Evolutionary conservation across 805 yeast species (phyloP), one percentile per base, ranked within the genome.

Genomic region (Kluyveromyces wickerhamii): DNA sequence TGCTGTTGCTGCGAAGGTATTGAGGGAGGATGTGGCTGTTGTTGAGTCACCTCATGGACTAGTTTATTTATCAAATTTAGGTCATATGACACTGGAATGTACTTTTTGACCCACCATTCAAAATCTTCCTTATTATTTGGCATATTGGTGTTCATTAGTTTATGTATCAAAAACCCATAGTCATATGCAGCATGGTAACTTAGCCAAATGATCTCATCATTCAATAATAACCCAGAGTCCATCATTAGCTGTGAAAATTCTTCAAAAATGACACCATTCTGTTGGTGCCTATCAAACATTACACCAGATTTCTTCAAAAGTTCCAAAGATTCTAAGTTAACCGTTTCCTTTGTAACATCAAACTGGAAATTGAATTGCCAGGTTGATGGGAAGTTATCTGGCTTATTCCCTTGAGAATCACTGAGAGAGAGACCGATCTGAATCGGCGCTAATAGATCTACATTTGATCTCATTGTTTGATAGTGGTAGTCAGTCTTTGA

Each of bases 281-380:
- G 67, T 58, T 74, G 75, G 54, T 86, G 88, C 49, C 75, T 69
- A 36, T 70, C 75, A 51, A 89, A 81, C 52, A 87, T 87, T 30
- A 87, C 70, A 2, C 96, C 95, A 2, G 92, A 75, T 48, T 82
- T 87, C 14, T 78, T 66, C 42, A 89, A 65, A 51, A 85, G 71
- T 35, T 86, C 85, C 36, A 87, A 67, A 13, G 89, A 84, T 48
- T 88, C 97, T 36, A 76, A 76, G 15, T 89, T 80, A 45, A 77
- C 84, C 96, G 92, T 89, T 52, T 86, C 92, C 21, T 67, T 64
- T 24, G 71, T 66, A 23, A 83, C 62, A 57, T 83, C 88, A 59
- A 87, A 92, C 45, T 71, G 67, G 64, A 92, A 87, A 59, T 92
- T 92, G 64, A 92, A 88, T 57, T 89, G 96, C 96, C 96, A 92